Conservation (phyloP, 371 early-diverging fungal genomes). For the Nematocida sp. region DNA sequence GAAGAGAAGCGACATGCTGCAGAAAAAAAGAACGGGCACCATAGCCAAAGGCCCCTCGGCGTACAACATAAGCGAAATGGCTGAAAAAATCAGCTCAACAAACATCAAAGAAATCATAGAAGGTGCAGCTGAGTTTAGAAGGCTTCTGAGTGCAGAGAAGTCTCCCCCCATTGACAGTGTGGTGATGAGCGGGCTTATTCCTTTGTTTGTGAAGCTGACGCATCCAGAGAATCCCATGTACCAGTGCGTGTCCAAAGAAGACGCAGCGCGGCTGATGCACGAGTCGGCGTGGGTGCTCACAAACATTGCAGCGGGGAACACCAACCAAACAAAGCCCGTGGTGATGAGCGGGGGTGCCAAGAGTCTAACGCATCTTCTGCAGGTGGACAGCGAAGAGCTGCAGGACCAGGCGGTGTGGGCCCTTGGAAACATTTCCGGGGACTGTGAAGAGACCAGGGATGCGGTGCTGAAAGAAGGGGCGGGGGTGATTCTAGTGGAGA, state of each 20-base stretch:
- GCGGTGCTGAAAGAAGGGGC: constrained; percentile 77
- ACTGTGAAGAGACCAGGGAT: constrained; percentile 84
- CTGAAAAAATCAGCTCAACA: constrained; percentile 44
- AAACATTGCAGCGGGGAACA: constrained; percentile 96
- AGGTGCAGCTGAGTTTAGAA: constrained; percentile 83
- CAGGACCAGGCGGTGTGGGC: constrained; percentile 99
- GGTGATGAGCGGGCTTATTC: constrained; percentile 81
- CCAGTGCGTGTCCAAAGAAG: constrained; percentile 18
- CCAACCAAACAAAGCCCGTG: constrained; percentile 85
- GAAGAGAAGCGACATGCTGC: constrained; percentile 60
- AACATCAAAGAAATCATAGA: constrained; percentile 64
- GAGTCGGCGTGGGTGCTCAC: constrained; percentile 99
- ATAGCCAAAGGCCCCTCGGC: neutral
- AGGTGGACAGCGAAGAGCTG: constrained; percentile 76
- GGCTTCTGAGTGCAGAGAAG: constrained; percentile 85
- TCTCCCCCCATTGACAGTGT: constrained; percentile 95
- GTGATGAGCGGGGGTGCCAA: constrained; percentile 84
- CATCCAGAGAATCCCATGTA: constrained; percentile 69
- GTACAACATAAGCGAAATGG: constrained; percentile 49
- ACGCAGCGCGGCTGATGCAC: constrained; percentile 68
- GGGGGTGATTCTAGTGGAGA: constrained; percentile 71
- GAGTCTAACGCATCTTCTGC: constrained; percentile 78
- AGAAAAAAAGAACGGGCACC: constrained; percentile 57
- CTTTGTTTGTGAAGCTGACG: constrained; percentile 86
- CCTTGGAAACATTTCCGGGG: constrained; percentile 98